A percentile compares a stretch with the other conserved stretches of the same genome.
Evolutionary conservation across 352 stramenopile species (phyloP).

Genomic region (Phytophthora palmivora): DNA sequence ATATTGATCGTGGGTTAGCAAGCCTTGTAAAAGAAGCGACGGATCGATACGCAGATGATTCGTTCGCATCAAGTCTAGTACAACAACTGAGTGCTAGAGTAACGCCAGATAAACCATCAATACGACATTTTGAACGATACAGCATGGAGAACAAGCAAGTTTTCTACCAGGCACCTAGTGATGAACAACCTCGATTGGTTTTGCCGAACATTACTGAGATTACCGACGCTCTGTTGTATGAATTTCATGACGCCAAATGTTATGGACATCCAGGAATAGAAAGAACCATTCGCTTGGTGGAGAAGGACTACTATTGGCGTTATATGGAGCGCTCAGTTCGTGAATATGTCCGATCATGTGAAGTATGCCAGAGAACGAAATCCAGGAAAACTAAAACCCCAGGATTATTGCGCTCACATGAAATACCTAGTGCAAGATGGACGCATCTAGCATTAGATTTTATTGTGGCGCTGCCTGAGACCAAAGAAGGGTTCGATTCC

Average conservation of each 20-base stretch:
- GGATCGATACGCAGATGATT: no score
- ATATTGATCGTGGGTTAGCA: background rate
- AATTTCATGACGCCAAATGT: no score
- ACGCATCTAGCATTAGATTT: no score
- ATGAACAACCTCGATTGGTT: constrained; percentile 10
- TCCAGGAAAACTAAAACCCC: background rate
- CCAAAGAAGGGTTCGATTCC: no score
- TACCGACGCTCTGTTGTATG: constrained; percentile 10
- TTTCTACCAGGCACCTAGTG: background rate
- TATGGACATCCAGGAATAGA: constrained; percentile 19
- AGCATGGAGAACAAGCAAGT: no score
- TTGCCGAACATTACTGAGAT: constrained; percentile 17
- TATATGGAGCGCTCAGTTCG: no score
- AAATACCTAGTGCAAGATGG: no score
- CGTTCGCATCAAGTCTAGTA: no score
- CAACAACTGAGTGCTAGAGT: constrained; percentile 1
- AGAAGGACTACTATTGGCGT: constrained; percentile 13
- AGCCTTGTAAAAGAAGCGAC: background rate
- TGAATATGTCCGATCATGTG: constrained; percentile 11
- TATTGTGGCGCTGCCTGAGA: no score
- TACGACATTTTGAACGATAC: constrained; percentile 1
- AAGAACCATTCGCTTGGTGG: constrained; percentile 10
- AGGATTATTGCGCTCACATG: constrained; percentile 3
- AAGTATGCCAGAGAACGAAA: constrained; percentile 23
- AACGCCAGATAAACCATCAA: background rate